Base-by-base conservation (phyloP, 805 yeast genomes). In the Kodamaea fukazawae region DNA sequence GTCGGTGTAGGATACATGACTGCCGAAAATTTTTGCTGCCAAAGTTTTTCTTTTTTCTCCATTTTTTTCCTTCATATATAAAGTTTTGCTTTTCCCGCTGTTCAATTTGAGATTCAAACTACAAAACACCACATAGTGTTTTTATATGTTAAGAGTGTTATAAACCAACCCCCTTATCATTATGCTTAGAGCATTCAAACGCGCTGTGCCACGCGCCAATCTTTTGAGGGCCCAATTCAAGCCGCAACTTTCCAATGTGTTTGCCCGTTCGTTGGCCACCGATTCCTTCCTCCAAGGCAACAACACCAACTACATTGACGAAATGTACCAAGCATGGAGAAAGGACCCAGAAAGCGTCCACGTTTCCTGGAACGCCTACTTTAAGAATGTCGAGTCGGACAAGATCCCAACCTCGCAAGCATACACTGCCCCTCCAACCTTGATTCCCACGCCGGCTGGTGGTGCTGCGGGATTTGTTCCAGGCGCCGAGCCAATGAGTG, bases 271-370 rank as follows among this genome's bases (percentile, higher is more conserved):
- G 13, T 54, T 55, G 44, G 71, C 76, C 42, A 58, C 71, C 31
- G 99, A 93, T 67, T 75, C 80, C 30, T 93, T 93, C 65, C 68
- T 90, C 51, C 86, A 85, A 51, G 79, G 93, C 44, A 79, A 81
- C 61, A 86, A 86, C 65, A 93, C 96, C 47, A 81, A 81, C 56
- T 93, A 93, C 66, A 86, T 93, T 54, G 99, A 93, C 65, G 97
- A 93, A 71, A 93, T 93, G 99, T 93, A 89, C 67, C 79, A 79
- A 48, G 90, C 96, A 37, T 93, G 98, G 98, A 76, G 79, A 57
- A 65, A 79, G 49, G 99, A 93, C 62, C 99, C 98, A 22, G 47
- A 71, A 32, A 80, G 91, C 40, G 99, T 93, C 31, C 99, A 93
- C 64, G 83, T 81, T 29, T 90, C 97, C 16, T 93, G 99, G 99